These are phyloP conservation scores for Mollisia scopiformis DNA, from an alignment of 2,329 filamentous ascomycete genomes.

Conservation along the genomic window DNA sequence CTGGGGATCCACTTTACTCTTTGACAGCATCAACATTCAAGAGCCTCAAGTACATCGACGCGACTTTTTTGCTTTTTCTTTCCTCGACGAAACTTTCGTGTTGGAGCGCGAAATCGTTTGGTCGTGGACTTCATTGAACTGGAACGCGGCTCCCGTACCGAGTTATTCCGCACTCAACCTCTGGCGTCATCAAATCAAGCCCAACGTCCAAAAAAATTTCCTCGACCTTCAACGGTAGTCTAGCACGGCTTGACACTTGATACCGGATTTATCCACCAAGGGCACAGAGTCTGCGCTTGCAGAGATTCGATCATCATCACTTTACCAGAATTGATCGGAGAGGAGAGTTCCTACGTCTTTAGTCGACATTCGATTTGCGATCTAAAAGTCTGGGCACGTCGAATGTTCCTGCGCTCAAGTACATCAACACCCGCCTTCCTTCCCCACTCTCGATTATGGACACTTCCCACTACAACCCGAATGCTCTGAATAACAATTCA, in stretches of 20 bases:
- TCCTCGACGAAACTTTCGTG: background rate
- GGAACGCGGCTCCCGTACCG: background rate
- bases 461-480: constrained; percentile 33
- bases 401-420: constrained; percentile 9
- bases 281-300: background rate
- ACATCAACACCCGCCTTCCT: background rate
- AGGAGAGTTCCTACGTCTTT: background rate
- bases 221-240: background rate
- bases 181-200: background rate
- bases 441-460: constrained; percentile 28
- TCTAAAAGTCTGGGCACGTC: constrained; percentile 3
- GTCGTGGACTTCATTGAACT: background rate
- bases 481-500: constrained; percentile 34
- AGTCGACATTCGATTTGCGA: background rate
- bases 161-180: background rate
- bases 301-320: too few species aligned
- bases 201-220: background rate
- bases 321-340: too few species aligned
- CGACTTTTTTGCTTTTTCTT: background rate
- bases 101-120: background rate
- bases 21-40: constrained; percentile 8
- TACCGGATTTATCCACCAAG: background rate
- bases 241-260: background rate
- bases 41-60: constrained; percentile 4
- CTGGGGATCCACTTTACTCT: constrained; percentile 10